Conservation (phyloP, 352 stramenopile genomes). For the Nothophytophthora sp. region DNA sequence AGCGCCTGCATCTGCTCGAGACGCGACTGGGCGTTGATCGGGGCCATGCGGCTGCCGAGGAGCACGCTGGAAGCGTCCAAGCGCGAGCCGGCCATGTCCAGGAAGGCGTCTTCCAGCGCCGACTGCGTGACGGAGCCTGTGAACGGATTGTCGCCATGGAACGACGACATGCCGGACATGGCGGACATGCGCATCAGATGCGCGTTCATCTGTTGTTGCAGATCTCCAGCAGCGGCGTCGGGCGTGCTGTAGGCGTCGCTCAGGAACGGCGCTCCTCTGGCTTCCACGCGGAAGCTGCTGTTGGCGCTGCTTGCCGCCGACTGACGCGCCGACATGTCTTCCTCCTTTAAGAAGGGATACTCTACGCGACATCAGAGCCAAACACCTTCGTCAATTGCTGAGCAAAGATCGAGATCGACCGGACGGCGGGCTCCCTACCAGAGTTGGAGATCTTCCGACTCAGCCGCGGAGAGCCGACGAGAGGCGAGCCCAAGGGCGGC, state of each 20-base stretch:
- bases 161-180: slow-evolving; percentile 57
- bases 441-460: slow-evolving; percentile 68
- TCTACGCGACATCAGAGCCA: slow-evolving; percentile 23
- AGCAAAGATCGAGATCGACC: too few species aligned
- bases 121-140: slow-evolving; percentile 76
- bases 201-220: slow-evolving; percentile 49
- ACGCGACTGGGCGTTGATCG: slow-evolving; percentile 23
- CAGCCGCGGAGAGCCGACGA: slow-evolving; percentile 55
- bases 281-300: slow-evolving; percentile 14
- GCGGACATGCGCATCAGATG: slow-evolving; percentile 56
- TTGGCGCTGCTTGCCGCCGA: slow-evolving; percentile 23
- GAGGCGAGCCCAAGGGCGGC: slow-evolving; percentile 35
- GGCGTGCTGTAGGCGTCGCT: slow-evolving; percentile 28
- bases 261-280: slow-evolving; percentile 22
- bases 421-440: too few species aligned
- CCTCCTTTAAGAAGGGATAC: slow-evolving; percentile 69
- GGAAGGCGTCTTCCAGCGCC: slow-evolving; percentile 80
- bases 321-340: slow-evolving; percentile 36
- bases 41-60: slow-evolving; percentile 53
- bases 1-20: slow-evolving; percentile 24
- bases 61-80: slow-evolving; percentile 78
- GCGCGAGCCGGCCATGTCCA: slow-evolving; percentile 82
- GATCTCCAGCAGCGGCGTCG: slow-evolving; percentile 24
- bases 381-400: not conserved
- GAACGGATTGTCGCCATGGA: slow-evolving; percentile 64